Base-by-base conservation (phyloP, 345 rosid genomes). In the Psidium guajava region DNA sequence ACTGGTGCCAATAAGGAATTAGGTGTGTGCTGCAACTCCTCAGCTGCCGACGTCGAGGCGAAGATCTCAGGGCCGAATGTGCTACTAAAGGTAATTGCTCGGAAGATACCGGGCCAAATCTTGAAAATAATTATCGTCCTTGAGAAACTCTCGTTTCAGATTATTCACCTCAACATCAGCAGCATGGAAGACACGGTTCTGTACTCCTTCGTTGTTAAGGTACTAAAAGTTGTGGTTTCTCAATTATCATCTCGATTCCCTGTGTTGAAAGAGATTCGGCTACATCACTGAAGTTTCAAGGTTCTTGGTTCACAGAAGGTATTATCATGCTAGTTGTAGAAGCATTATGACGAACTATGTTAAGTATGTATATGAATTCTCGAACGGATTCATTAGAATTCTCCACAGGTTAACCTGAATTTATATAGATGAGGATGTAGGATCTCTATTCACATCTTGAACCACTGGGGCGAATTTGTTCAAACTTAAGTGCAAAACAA, bases 181-280 rank as follows among this genome's bases (percentile, higher is more conserved):
- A 94, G 94, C 91, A 93, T 94, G 98, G 98, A 97, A 83, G 99
- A 97, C 86, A 93, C 98, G 82, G 97, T 93, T 87, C 91, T 95
- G 74, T 94, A 91, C 95, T 94, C 95, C 90, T 93, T 95, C 82
- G 89, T 95, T 85, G 83, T 97, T 36, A 94, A 97, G 99, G 99
- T 95, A 94, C 42, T 80, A 32, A 54, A 54, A 32, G 57, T 50
- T 47, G 22, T 50, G 24, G 40, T 53, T 84, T 20, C n/a, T 51
- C 57, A 0, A 36, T 69, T 69, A 24, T 69, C 77, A 18, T 36
- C 47, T 69, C 47, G 5, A 36, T 69, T 69, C 77, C 36, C 22
- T 3, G 7, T 69, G 24, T 32, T 8, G 24, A 32, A 69, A 69
- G 47, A 69, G 77, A 69, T 32, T 69, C 77, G 42, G 47, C 36